Percentiles rank a stretch among this genome's conserved stretches.
Conservation (phyloP, 2,329 filamentous ascomycete species). For the Penicillium sp. region DNA sequence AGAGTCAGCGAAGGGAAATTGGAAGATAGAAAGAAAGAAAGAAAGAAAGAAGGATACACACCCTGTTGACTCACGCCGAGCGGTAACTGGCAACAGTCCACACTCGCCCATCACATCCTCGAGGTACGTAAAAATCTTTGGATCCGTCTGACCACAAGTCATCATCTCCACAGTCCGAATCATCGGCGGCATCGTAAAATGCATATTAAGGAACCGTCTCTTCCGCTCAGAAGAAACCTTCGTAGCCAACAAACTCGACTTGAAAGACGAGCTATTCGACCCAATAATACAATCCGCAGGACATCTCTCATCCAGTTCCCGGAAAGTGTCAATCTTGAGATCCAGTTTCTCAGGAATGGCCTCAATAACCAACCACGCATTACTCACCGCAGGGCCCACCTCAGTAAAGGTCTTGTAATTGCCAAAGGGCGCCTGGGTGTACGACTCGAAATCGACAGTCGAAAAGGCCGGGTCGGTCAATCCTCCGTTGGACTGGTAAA, state of each 20-base stretch:
- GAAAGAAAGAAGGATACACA: slow-evolving; percentile 6
- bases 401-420: slow-evolving; percentile 44
- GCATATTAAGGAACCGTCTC: slow-evolving; percentile 53
- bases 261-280: slow-evolving; percentile 60
- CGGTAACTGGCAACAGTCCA: slow-evolving; percentile 53
- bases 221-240: slow-evolving; percentile 38
- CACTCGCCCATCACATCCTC: slow-evolving; percentile 46
- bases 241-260: slow-evolving; percentile 55
- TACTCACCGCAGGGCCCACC: slow-evolving; percentile 48
- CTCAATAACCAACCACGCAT: slow-evolving; percentile 62
- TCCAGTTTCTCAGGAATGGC: slow-evolving; percentile 58
- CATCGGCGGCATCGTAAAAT: slow-evolving; percentile 58
- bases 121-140: slow-evolving; percentile 53
- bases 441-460: slow-evolving; percentile 29
- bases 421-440: slow-evolving; percentile 37
- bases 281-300: slow-evolving; percentile 56
- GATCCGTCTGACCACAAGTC: slow-evolving; percentile 56
- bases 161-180: slow-evolving; percentile 59
- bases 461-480: slow-evolving; percentile 24
- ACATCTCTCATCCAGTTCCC: slow-evolving; percentile 50
- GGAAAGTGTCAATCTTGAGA: slow-evolving; percentile 57
- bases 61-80: slow-evolving; percentile 56
- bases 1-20: neutral
- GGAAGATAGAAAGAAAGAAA: neutral
- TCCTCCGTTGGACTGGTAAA: neutral